Evolutionary conservation across 139 green algal genomes (phyloP).

Genomic region (Picochlorum sp.): DNA sequence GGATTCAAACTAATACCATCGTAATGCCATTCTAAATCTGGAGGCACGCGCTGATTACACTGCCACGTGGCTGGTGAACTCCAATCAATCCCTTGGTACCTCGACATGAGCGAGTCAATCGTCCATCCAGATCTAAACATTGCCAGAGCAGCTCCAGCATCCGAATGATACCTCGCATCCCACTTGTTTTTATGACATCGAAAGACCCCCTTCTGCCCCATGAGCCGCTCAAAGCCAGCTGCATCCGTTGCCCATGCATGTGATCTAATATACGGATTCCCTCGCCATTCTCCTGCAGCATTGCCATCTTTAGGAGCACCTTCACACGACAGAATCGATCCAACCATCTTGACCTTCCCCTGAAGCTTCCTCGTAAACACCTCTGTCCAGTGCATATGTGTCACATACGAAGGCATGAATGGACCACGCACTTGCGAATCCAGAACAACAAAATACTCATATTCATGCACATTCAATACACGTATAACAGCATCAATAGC

Average conservation of each 20-base stretch:
- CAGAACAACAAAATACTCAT: slow-evolving; percentile 32
- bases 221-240: slow-evolving; percentile 11
- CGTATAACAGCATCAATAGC: slow-evolving; percentile 7
- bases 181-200: slow-evolving; percentile 23
- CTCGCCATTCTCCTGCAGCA: slow-evolving; percentile 22
- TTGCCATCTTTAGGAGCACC: slow-evolving; percentile 22
- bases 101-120: slow-evolving; percentile 32
- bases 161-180: slow-evolving; percentile 26
- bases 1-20: slow-evolving; percentile 28
- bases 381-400: slow-evolving; percentile 28
- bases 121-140: slow-evolving; percentile 29
- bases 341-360: slow-evolving; percentile 34
- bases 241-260: slow-evolving; percentile 26
- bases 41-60: slow-evolving; percentile 23
- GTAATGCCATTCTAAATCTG: slow-evolving; percentile 23
- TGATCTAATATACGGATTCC: slow-evolving; percentile 20
- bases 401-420: slow-evolving; percentile 37
- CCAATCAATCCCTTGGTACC: slow-evolving; percentile 44
- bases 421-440: slow-evolving; percentile 31
- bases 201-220: slow-evolving; percentile 10
- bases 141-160: slow-evolving; percentile 25
- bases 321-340: slow-evolving; percentile 34
- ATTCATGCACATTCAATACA: background rate
- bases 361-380: slow-evolving; percentile 24
- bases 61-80: slow-evolving; percentile 21